Evolutionary conservation across 805 yeast genomes (phyloP).

Genomic region (Wickerhamiella musiphila): DNA sequence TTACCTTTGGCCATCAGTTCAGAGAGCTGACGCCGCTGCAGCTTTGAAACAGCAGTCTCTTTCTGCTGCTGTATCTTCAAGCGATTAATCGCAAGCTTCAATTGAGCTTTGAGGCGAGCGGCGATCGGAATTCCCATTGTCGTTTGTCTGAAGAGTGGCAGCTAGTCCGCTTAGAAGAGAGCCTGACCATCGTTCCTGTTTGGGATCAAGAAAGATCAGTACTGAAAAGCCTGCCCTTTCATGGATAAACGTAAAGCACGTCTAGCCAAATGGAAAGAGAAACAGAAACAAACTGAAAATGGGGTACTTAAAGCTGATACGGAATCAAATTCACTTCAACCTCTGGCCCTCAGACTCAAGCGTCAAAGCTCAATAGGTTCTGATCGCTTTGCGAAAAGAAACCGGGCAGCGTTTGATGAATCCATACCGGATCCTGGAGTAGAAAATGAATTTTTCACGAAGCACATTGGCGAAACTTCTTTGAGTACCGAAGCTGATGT

Average conservation of each 20-base stretch:
- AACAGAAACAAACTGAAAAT: not conserved
- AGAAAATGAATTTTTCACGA: no score
- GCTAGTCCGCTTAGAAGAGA: not conserved
- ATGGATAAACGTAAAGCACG: conserved; percentile 2
- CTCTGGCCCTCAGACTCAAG: no score
- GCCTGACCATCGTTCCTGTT: not conserved
- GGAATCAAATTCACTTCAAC: not conserved
- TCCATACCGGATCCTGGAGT: not conserved
- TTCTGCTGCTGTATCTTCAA: conserved; percentile 57
- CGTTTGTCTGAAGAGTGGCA: not conserved
- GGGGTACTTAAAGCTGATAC: not conserved
- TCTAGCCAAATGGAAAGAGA: conserved; percentile 3
- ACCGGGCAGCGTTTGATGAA: not conserved
- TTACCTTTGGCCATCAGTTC: conserved; percentile 52
- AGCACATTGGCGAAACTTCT: no score
- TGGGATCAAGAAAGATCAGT: not conserved
- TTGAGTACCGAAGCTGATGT: no score
- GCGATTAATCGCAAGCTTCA: conserved; percentile 50
- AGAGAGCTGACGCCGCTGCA: conserved; percentile 52
- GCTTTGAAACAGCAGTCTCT: conserved; percentile 58
- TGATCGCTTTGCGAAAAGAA: no score
- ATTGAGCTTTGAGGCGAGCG: conserved; percentile 11
- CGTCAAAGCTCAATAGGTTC: no score
- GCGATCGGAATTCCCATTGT: not conserved
- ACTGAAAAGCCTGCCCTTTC: not conserved